Evolutionary conservation across 2,329 filamentous ascomycete species (phyloP), one percentile per base, ranked within the genome.

Genomic region (Graphilbum fragrans): DNA sequence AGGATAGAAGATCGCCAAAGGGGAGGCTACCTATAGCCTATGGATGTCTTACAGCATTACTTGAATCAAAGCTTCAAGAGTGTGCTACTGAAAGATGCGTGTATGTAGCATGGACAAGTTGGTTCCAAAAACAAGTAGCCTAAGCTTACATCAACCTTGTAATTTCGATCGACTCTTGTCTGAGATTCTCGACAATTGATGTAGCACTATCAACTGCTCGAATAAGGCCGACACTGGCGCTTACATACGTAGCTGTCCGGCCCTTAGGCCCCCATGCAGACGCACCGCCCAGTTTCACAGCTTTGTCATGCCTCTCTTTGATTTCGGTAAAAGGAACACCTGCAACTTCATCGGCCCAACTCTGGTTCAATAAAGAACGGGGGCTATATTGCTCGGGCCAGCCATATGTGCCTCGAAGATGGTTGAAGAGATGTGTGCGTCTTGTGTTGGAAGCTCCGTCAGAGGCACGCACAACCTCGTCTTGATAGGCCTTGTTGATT

Each of bases 281-380:
- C 1, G n/a, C 18, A 38, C 58, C 37, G 23, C 53, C 41, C 46
- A 54, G 45, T 5, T 56, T 39, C 33, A 59, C 60, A 1, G 62
- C 63, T 22, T 59, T 57, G 34, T 59, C 55, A 38, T 67, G 55
- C 23, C 54, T 59, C 43, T 47, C 51, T 31, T 57, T 52, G 46
- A 67, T 66, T 35, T 69, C 64, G 33, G 67, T 59, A 16, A 68
- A 42, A 6, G 64, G 52, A 27, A 62, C 48, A 9, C 66, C 66
- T 0, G 51, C 54, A 1, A 58, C 44, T 41, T 64, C 63, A 44
- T 62, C 62, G 17, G 57, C 50, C 34, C 66, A 66, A 3, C 64
- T 58, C 9, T 59, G 36, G 44, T 66, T 67, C 20, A 60, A 49
- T 4, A 67, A 51, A 0, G 56, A 58, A 2, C 64, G 55, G 3